Base-by-base conservation (phyloP, 257 asterid genomes). In the Fraxinus cuspidata region DNA sequence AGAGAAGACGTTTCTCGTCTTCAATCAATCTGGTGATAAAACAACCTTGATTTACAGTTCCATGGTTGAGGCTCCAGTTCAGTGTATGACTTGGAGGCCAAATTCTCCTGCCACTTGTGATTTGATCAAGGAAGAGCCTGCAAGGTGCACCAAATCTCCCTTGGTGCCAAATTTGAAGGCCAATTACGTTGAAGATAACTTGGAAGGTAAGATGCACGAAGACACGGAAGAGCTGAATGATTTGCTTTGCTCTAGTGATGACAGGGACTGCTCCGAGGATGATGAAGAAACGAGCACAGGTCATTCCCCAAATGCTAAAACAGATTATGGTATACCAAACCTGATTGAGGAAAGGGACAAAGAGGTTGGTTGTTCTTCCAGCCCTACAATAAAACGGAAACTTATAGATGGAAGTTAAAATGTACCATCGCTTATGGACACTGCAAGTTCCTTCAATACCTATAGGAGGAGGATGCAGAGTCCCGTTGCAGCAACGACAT, bases 151-250 rank as follows among this genome's bases (percentile, higher is more conserved):
- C 49, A 13, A 70, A 28, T 49, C 84, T 74, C 85, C 79, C 29
- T 71, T 53, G 7, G 77, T 81, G 32, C 85, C 84, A 35, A 77
- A 79, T 64, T 31, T 40, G 35, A 40, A 77, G 3, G 80, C 76
- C 7, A 89, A 78, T 72, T 74, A 67, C 77, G 64, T 38, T 27
- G 91, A 89, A 56, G 85, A 81, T 25, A 81, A 77, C 82, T 72
- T 44, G 0, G 88, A 73, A 70, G 85, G 84, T 38, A 96, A 92
- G 79, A 88, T 86, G 93, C 97, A 23, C 7, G 98, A 94, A 87
- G 89, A 94, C 87, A 85, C 97, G 0, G 98, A 91, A 80, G 98
- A 94, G 73, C 81, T 94, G 49, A 83, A 94, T 65, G 98, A 97
- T 47, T 85, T 94, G 31, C 92, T 94, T 10, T 92, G 79, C 82